Evolutionary conservation across 257 asterid genomes (phyloP), one percentile per base, ranked within the genome.

Genomic region (Datura wrightii): DNA sequence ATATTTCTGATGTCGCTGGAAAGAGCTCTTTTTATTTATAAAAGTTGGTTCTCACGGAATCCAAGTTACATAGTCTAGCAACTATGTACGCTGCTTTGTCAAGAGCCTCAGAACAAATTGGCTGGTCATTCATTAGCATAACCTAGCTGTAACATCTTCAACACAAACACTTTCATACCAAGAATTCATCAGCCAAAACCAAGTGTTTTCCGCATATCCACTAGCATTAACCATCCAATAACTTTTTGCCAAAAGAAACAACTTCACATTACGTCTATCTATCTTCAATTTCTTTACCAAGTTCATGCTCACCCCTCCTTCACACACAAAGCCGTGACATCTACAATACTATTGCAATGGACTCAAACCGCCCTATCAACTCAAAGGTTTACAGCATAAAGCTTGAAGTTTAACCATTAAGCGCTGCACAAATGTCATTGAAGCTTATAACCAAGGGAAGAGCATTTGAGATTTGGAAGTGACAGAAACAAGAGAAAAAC

Each of bases 401-500:
- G 46, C 24, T 7, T 65, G 34, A 34, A 69, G 66, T 50, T 54
- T 41, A 67, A 36, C 10, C 37, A 48, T 10, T n/a, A 48, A 48
- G 19, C 48, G 24, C 18, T 50, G 8, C 59, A 76, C 59, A 76
- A 76, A 74, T 48, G 19, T 24, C 80, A 48, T 74, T 46, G 58
- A 72, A 72, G 36, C 58, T 74, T 44, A 19, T 11, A 1, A 74
- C 48, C 59, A 19, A 71, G 50, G 37, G 79, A 41, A 24, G 5
- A 53, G 76, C 16, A 67, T 24, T 66, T 24, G 74, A 83, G 67
- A 44, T 24, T 60, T 18, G 55, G 63, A 72, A 79, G 70, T 55
- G 48, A 83, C 41, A 36, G 10, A 66, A 83, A 67, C 66, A 50
- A 83, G 37, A 83, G 81, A 86, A 71, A 50, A 54, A 58, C 69